Evolutionary conservation across 257 asterid species (phyloP), one percentile per base, ranked within the genome.

Genomic region (Cruciata laevipes): DNA sequence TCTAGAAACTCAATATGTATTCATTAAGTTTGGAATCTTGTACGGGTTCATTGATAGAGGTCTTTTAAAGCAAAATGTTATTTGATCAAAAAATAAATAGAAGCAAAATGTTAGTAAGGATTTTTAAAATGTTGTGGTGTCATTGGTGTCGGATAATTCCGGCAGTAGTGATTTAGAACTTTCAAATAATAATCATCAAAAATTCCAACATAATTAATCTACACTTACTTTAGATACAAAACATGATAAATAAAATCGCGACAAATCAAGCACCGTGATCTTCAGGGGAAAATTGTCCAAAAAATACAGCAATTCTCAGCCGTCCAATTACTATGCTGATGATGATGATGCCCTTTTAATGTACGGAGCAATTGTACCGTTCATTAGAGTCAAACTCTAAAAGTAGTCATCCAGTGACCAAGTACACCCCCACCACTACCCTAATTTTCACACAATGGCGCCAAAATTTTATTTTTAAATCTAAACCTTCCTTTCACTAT

Each of bases 351-450:
- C 57, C 27, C 69, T 51, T 67, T 67, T 49, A 52, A 31, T 21
- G 70, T 66, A 66, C 70, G 70, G 62, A 66, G 30, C 25, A 4
- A 4, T 55, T 66, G 70, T 66, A 66, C 70, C 70, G 7, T 55
- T 53, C 60, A 27, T 18, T 47, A 47, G 20, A 47, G 55, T 47
- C 25, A 47, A 42, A 24, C 16, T 24, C 21, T 17, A 27, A 27
- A 60, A 60, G 65, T 24, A 2, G n/a, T 27, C 42, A 12, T 30
- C 61, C 61, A 56, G 27, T 55, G 10, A n/a, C 51, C 7, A 47
- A n/a, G 55, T 17, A 20, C 60, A 20, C 60, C 60, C 14, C 56
- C n/a, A 49, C 47, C 38, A 35, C 38, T n/a, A 37, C 40, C 11
- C 49, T 40, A 40, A 40, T 40, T 40, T 42, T 42, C 55, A 16